Percentiles rank a stretch among this genome's conserved stretches.
These are phyloP conservation scores for Leucocoprinus sp. DNA, from an alignment of 768 basidiomycete species.

Conservation along the genomic window DNA sequence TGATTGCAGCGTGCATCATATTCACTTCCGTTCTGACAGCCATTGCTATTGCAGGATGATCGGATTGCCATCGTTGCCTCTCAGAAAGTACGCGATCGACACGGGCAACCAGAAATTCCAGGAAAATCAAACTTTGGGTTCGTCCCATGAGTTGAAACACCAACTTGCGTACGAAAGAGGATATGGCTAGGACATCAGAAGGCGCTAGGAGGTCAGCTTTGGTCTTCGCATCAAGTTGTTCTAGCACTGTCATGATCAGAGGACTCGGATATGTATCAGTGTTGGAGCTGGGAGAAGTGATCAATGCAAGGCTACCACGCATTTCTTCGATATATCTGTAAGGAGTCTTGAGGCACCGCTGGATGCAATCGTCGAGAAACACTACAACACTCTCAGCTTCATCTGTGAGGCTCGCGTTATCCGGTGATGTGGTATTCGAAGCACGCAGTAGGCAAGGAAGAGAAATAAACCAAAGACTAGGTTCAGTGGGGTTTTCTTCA, in stretches of 20 bases:
- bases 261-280: constrained; percentile 26
- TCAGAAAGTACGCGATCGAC: constrained; percentile 26
- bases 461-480: constrained; percentile 63
- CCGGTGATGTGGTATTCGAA: constrained; percentile 34
- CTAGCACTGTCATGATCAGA: constrained; percentile 70
- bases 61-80: constrained; percentile 17
- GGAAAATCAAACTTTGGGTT: constrained; percentile 33
- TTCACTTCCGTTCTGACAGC: constrained; percentile 15
- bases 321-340: constrained; percentile 81
- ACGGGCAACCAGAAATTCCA: constrained; percentile 26
- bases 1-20: constrained; percentile 10
- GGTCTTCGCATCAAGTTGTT: constrained; percentile 69
- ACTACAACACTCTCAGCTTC: constrained; percentile 48
- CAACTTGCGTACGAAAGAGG: constrained; percentile 58
- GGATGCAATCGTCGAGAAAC: constrained; percentile 84
- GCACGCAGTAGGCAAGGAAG: constrained; percentile 41
- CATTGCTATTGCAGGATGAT: constrained; percentile 28
- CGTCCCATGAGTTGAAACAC: constrained; percentile 50
- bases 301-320: constrained; percentile 23
- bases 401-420: constrained; percentile 43
- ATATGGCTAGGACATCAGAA: constrained; percentile 56
- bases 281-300: constrained; percentile 6
- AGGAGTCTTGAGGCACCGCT: constrained; percentile 73
- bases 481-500: constrained; percentile 66
- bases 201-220: constrained; percentile 42